A percentile compares a stretch with the other conserved stretches of the same genome.
phyloP scores from a whole-genome alignment of 768 basidiomycete species.

The Postia placenta region DNA sequence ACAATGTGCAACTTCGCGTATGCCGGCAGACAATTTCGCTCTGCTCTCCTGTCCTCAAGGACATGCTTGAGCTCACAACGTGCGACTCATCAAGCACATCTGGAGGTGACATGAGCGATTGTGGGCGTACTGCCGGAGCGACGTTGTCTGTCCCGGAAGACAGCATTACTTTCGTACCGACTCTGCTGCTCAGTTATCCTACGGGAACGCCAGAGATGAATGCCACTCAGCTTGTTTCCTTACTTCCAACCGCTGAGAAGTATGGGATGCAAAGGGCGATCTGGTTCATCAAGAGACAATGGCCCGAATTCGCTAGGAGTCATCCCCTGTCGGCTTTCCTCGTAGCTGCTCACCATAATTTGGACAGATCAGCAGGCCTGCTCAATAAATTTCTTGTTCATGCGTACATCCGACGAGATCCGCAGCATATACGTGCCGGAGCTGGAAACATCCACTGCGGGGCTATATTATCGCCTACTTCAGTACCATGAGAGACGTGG shows the following conservation, averaged over 20 bases:
- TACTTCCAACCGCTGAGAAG: background rate
- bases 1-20: constrained; percentile 23
- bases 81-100: background rate
- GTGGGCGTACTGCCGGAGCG: background rate
- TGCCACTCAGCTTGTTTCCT: background rate
- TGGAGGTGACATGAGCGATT: background rate
- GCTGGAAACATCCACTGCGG: background rate
- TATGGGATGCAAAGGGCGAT: background rate
- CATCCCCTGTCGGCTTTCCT: background rate
- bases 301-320: background rate
- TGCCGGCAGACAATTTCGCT: background rate
- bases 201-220: background rate
- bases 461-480: background rate
- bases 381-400: too few species aligned
- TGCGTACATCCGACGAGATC: background rate
- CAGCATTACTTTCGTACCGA: background rate
- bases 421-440: background rate
- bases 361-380: too few species aligned
- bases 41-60: background rate
- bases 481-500: background rate
- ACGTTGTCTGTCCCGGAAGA: background rate
- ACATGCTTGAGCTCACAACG: background rate
- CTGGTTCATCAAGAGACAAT: background rate
- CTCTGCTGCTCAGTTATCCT: background rate
- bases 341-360: too few species aligned